Evolutionary conservation across 225 moss, liverwort and hornwort genomes (phyloP), one percentile per base, ranked within the genome.

Genomic region (Climacium dendroides): DNA sequence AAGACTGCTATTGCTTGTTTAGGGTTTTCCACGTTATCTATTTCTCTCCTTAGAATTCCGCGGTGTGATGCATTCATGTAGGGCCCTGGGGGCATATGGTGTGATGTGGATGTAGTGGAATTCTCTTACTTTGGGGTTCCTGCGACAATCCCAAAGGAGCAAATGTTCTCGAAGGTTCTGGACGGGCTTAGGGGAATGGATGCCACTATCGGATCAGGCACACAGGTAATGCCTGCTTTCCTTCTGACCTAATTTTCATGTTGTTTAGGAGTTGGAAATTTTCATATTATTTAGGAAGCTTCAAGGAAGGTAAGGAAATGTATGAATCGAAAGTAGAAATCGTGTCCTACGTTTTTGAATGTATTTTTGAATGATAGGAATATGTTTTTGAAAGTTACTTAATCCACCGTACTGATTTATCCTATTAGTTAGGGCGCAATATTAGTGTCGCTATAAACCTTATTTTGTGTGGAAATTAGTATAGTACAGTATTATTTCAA

Each of bases 71-170:
- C 57, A 25, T 81, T 81, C 62, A n/a, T 81, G 37, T 79, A 91
- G 93, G 93, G 93, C 64, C 93, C 93, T 48, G 93, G 91, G 39
- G 89, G 89, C 26, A n/a, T 90, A 35, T 93, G 93, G 93, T 93
- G 93, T 79, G 93, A 93, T 84, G 86, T 93, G 20, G 92, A 93
- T 82, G 93, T 93, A 45, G 93, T 93, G 84, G 93, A 93, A 60
- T 92, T 93, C 50, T 93, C 93, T 3, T 92, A 93, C 83, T 93
- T 89, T 15, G 92, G 92, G 66, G 90, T 88, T 66, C 92, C 90
- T 76, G 86, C 93, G n/a, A 24, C 82, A 74, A 10, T 65, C 35
- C 86, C 90, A 0, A 93, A 92, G 87, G 92, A 93, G 80, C 92
- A 93, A 82, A 89, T 89, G 76, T 91, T 89, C 81, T 89, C 92